Percentiles rank a stretch among this genome's conserved stretches.
These are phyloP conservation scores for Fonsecaea pedrosoi DNA, from an alignment of 2,329 filamentous ascomycete genomes.

Conservation along the genomic window DNA sequence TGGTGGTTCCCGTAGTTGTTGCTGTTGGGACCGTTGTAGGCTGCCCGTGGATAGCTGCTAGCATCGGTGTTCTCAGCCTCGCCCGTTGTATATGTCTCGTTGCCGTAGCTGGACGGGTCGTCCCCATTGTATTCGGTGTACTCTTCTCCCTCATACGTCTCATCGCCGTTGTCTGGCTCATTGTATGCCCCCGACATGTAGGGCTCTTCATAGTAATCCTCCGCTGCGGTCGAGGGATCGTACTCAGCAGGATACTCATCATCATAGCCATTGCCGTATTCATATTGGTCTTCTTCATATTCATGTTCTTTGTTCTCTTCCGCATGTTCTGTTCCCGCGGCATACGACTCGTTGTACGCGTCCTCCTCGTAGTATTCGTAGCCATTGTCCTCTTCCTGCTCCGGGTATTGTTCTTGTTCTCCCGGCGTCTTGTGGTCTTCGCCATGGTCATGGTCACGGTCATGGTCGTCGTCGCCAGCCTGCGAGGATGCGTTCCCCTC, in stretches of 20 bases:
- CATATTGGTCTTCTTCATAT: neutral
- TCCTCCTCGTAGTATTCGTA: neutral
- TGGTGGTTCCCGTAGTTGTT: neutral
- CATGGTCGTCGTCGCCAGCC: too few species aligned
- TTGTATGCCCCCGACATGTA: slow-evolving; percentile 21
- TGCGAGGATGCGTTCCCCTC: neutral
- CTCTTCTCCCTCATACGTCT: neutral
- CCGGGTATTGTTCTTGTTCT: neutral
- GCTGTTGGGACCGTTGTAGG: neutral
- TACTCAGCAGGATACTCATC: neutral
- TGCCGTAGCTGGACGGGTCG: neutral
- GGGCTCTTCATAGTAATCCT: slow-evolving; percentile 4
- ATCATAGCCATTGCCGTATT: slow-evolving; percentile 8
- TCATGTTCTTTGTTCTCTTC: neutral
- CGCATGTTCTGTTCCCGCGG: neutral
- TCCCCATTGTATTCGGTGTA: neutral
- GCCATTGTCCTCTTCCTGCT: neutral
- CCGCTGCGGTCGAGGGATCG: neutral
- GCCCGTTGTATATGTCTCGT: neutral
- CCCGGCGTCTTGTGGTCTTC: neutral
- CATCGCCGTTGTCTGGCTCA: slow-evolving; percentile 5
- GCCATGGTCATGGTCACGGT: too few species aligned
- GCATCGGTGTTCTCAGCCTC: neutral
- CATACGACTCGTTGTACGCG: neutral
- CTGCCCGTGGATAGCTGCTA: neutral